Evolutionary conservation across 129 eudicot species (phyloP).

Genomic region (Lactuca saligna): DNA sequence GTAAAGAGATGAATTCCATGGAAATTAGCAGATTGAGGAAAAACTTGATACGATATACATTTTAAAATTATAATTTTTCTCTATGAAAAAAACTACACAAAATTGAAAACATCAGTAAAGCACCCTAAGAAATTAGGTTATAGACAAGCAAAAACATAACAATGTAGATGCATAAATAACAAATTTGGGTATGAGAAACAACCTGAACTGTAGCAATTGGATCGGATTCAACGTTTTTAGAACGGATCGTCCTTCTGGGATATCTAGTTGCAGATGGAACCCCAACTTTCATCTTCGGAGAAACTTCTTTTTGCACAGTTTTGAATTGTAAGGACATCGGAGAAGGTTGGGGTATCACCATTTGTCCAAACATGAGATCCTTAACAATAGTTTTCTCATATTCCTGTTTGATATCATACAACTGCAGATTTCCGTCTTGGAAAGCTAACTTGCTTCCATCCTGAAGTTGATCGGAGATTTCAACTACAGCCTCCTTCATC

Average conservation of each 20-base stretch:
- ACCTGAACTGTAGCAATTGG: slow-evolving; percentile 69
- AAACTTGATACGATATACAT: slow-evolving; percentile 9
- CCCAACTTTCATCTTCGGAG: slow-evolving; percentile 47
- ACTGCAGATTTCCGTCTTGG: not conserved
- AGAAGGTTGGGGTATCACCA: slow-evolving; percentile 45
- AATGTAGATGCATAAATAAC: not conserved
- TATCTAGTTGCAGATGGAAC: not conserved
- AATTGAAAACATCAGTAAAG: not conserved
- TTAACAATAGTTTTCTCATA: slow-evolving; percentile 14
- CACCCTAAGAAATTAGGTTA: not conserved
- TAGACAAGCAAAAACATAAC: not conserved
- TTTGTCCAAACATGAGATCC: slow-evolving; percentile 51
- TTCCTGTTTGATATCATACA: not conserved
- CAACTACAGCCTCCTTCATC: slow-evolving; percentile 40
- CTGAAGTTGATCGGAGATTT: slow-evolving; percentile 40
- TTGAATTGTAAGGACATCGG: slow-evolving; percentile 1
- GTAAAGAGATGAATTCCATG: not conserved
- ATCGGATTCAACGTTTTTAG: slow-evolving; percentile 59
- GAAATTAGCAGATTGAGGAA: not conserved
- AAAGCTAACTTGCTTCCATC: slow-evolving; percentile 20
- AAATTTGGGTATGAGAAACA: slow-evolving; percentile 14
- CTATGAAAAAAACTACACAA: slow-evolving; percentile 3
- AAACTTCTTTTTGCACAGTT: slow-evolving; percentile 3
- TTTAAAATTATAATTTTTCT: not conserved
- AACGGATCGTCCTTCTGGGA: slow-evolving; percentile 45